Percentiles rank a stretch among this genome's conserved stretches.
These are phyloP conservation scores for Immersiella caudata DNA, from an alignment of 495 filamentous ascomycete genomes.

Conservation along the genomic window DNA sequence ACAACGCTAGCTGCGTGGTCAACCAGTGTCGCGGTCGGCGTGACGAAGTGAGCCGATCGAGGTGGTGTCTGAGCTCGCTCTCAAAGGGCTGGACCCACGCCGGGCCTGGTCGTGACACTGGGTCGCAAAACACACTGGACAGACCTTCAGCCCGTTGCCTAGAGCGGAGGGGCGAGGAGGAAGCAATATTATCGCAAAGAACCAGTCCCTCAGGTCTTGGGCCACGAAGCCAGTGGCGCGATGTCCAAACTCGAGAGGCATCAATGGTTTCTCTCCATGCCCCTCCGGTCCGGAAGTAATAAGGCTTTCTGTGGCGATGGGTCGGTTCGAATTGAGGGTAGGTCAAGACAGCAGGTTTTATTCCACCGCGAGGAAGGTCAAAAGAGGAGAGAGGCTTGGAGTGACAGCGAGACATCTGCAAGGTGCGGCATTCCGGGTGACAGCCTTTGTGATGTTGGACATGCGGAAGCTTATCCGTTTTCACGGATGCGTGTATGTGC, in stretches of 20 bases:
- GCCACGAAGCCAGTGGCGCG: too few species aligned
- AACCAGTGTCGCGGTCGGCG: constrained; percentile 8
- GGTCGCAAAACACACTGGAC: constrained; percentile 32
- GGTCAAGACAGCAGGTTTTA: neutral
- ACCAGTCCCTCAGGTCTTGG: too few species aligned
- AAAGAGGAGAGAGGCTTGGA: neutral
- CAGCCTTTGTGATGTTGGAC: constrained; percentile 30
- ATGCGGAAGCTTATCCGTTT: constrained; percentile 33
- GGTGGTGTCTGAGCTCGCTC: neutral
- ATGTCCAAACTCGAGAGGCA: too few species aligned
- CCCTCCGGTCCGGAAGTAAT: too few species aligned
- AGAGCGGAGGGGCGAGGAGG: too few species aligned
- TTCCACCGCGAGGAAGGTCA: neutral
- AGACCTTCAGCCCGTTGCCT: neutral
- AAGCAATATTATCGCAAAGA: too few species aligned
- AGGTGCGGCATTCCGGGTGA: constrained; percentile 13
- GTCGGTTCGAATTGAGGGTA: neutral
- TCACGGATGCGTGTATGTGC: constrained; percentile 21
- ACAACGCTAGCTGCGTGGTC: constrained; percentile 18
- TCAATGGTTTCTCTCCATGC: too few species aligned
- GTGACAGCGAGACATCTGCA: constrained; percentile 8
- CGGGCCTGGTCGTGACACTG: constrained; percentile 19
- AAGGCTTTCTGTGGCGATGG: too few species aligned
- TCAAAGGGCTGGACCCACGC: constrained; percentile 7
- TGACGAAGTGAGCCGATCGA: constrained; percentile 22